phyloP scores from a whole-genome alignment of 345 rosid genomes.

The Aquilaria malaccensis region DNA sequence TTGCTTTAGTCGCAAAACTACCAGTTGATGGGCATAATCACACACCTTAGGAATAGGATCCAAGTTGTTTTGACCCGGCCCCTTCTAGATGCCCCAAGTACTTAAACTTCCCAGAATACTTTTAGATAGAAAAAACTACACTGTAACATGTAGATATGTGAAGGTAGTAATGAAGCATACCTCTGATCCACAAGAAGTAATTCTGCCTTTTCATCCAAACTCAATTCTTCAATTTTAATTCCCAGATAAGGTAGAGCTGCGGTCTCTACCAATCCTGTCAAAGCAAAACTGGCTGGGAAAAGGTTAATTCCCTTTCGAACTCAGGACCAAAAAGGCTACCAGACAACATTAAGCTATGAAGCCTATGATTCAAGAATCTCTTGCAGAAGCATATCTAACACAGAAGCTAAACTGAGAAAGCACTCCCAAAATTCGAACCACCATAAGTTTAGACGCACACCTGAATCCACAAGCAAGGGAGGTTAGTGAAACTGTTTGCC shows the following conservation, averaged over 20 bases:
- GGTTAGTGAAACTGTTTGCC: slow-evolving; percentile 82
- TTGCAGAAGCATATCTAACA: not conserved
- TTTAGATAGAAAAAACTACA: not conserved
- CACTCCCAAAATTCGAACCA: slow-evolving; percentile 1
- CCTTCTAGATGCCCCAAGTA: too few relatives aligned
- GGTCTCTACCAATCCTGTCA: slow-evolving; percentile 77
- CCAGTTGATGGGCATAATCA: too few relatives aligned
- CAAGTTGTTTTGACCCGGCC: too few relatives aligned
- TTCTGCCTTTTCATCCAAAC: slow-evolving; percentile 81
- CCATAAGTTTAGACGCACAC: slow-evolving; percentile 20
- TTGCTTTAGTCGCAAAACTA: too few relatives aligned
- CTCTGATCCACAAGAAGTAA: slow-evolving; percentile 74
- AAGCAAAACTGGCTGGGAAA: slow-evolving; percentile 90
- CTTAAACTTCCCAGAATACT: too few relatives aligned
- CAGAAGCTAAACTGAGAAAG: not conserved
- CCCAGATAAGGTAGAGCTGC: slow-evolving; percentile 60
- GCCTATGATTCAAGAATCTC: not conserved
- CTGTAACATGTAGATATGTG: not conserved
- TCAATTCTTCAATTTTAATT: slow-evolving; percentile 49
- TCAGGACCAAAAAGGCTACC: not conserved
- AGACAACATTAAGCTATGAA: not conserved
- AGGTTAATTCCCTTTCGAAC: slow-evolving; percentile 24
- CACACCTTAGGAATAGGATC: too few relatives aligned
- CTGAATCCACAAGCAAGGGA: slow-evolving; percentile 88
- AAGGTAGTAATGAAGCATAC: slow-evolving; percentile 23